phyloP scores from a whole-genome alignment of 768 basidiomycete species.

The Boletus tomentosulus region DNA sequence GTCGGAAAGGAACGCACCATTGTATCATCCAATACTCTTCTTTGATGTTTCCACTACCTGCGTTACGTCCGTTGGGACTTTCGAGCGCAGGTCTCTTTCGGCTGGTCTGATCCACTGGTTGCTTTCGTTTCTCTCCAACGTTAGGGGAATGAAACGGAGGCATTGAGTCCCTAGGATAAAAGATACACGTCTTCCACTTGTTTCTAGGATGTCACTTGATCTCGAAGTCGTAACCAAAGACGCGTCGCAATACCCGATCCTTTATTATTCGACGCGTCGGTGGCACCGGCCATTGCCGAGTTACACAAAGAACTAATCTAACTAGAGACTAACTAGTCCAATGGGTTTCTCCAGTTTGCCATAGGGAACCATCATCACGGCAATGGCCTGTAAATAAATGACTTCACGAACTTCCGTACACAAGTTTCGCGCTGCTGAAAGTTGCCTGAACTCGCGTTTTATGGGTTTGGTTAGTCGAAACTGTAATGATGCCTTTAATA shows the following conservation, averaged over 20 bases:
- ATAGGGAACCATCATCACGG: too few relatives aligned
- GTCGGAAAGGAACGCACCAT: conserved; percentile 43
- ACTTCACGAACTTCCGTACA: too few relatives aligned
- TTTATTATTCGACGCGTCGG: conserved; percentile 16
- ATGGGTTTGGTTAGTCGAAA: too few relatives aligned
- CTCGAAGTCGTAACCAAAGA: not conserved
- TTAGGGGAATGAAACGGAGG: conserved; percentile 13
- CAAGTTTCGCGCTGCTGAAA: too few relatives aligned
- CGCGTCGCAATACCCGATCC: not conserved
- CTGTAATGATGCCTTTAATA: too few relatives aligned
- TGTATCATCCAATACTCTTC: conserved; percentile 73
- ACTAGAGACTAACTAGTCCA: too few relatives aligned
- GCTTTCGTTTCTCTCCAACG: conserved; percentile 30
- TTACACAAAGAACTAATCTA: too few relatives aligned
- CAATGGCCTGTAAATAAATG: too few relatives aligned
- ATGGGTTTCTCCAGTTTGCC: too few relatives aligned
- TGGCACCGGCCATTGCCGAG: conserved; percentile 15
- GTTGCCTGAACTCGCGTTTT: too few relatives aligned
- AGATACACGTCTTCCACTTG: not conserved
- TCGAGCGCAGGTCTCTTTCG: conserved; percentile 31
- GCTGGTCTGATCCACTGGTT: conserved; percentile 17
- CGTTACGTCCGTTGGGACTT: conserved; percentile 4
- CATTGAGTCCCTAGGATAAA: conserved; percentile 13
- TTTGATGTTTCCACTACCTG: conserved; percentile 9
- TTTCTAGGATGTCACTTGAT: too few relatives aligned